These are phyloP conservation scores for Cytospora paraplurivora DNA, from an alignment of 2,329 filamentous ascomycete genomes.

Conservation along the genomic window DNA sequence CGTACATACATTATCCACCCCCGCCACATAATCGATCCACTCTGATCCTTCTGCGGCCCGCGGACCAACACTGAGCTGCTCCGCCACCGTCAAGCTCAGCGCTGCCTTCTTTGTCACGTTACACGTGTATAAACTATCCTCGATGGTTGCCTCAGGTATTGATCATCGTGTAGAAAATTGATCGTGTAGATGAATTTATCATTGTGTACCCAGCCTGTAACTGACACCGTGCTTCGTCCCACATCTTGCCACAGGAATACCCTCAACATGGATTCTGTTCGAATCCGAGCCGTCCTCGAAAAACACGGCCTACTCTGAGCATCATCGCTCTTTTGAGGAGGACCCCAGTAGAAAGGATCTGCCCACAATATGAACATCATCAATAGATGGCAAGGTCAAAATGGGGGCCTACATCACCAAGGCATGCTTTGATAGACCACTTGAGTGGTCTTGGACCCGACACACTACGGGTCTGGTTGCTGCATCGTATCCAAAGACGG, in stretches of 20 bases:
- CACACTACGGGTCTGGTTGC: constrained; percentile 48
- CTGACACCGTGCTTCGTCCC: neutral
- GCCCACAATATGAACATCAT: neutral
- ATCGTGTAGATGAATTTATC: too few species aligned
- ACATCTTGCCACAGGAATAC: neutral
- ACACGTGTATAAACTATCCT: neutral
- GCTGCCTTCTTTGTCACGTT: neutral
- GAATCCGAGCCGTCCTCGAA: neutral
- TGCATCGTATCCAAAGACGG: constrained; percentile 42
- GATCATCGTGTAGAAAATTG: too few species aligned
- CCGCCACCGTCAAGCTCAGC: constrained; percentile 13
- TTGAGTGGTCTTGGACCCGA: constrained; percentile 43
- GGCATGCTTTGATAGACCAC: constrained; percentile 45
- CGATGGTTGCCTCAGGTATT: neutral
- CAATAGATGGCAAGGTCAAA: neutral
- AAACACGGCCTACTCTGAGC: neutral
- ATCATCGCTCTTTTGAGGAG: neutral
- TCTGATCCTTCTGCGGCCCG: neutral
- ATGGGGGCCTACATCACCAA: constrained; percentile 30
- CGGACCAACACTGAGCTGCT: constrained; percentile 5
- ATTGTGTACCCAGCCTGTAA: too few species aligned
- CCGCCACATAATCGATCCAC: neutral
- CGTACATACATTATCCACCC: neutral
- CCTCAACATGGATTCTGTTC: neutral
- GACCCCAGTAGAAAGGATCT: neutral